Evolutionary conservation across 371 early-diverging fungal genomes (phyloP).

Genomic region (Saksenaea vasiformis): DNA sequence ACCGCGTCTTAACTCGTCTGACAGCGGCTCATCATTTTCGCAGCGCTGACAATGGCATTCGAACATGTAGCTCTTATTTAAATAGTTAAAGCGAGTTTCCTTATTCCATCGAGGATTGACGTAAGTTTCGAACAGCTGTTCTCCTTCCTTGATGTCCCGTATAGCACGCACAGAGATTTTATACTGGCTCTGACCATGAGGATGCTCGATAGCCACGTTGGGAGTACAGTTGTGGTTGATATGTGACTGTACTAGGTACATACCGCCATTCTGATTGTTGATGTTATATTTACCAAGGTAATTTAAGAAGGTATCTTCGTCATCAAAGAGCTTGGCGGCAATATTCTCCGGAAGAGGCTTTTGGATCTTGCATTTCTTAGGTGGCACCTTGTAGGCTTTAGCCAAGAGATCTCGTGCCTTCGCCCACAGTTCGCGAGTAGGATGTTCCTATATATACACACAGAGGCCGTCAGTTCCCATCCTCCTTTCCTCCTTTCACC

Average conservation of each 20-base stretch:
- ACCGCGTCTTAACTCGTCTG: slow-evolving; percentile 49
- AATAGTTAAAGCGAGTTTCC: slow-evolving; percentile 59
- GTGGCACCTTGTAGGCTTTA: slow-evolving; percentile 52
- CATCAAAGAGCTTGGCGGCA: slow-evolving; percentile 48
- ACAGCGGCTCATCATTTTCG: slow-evolving; percentile 48
- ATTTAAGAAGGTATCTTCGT: slow-evolving; percentile 60
- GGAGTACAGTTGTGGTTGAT: slow-evolving; percentile 63
- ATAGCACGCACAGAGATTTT: slow-evolving; percentile 57
- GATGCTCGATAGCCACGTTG: slow-evolving; percentile 59
- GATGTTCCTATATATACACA: slow-evolving; percentile 41
- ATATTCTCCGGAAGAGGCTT: slow-evolving; percentile 54
- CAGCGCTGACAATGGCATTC: slow-evolving; percentile 64
- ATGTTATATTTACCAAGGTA: slow-evolving; percentile 68
- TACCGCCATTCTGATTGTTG: slow-evolving; percentile 71
- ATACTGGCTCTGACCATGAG: slow-evolving; percentile 49
- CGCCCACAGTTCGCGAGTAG: slow-evolving; percentile 56
- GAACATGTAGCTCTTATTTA: slow-evolving; percentile 62
- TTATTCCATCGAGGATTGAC: slow-evolving; percentile 67
- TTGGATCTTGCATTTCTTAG: slow-evolving; percentile 54
- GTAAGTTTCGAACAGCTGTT: slow-evolving; percentile 63
- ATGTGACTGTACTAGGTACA: slow-evolving; percentile 64
- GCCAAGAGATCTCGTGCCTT: slow-evolving; percentile 48
- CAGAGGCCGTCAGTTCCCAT: neutral
- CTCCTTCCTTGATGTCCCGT: slow-evolving; percentile 58
- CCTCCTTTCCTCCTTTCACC: neutral